phyloP scores from a whole-genome alignment of 345 rosid species.

The Linum lewisii region DNA sequence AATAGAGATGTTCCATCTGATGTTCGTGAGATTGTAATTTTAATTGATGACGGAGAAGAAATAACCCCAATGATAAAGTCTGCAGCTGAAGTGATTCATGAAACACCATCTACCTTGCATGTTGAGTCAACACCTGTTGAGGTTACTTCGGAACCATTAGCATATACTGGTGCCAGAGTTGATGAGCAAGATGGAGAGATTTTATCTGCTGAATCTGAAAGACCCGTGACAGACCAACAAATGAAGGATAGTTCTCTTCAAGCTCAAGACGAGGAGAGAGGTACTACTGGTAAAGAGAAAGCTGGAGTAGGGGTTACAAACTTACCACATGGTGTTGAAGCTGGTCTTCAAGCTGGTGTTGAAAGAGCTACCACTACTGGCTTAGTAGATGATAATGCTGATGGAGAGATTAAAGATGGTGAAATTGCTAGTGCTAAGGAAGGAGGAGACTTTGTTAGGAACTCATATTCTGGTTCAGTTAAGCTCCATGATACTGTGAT shows the following conservation, averaged over 20 bases:
- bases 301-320: constrained; percentile 5
- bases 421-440: neutral
- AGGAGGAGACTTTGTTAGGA: neutral
- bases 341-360: constrained; percentile 2
- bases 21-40: constrained; percentile 13
- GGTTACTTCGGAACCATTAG: constrained; percentile 14
- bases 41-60: constrained; percentile 15
- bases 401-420: neutral
- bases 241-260: neutral
- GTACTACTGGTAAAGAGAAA: constrained; percentile 9
- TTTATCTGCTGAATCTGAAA: neutral
- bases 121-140: constrained; percentile 15
- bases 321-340: neutral
- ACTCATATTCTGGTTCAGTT: neutral
- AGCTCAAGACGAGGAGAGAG: neutral
- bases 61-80: constrained; percentile 4
- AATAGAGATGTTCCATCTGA: constrained; percentile 19
- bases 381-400: neutral
- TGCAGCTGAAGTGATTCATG: constrained; percentile 6
- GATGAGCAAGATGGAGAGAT: neutral
- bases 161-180: constrained; percentile 8
- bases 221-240: neutral
- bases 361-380: neutral
- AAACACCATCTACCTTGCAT: constrained; percentile 8
- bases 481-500: too few relatives aligned